These are phyloP conservation scores for Giardia muris DNA, from an alignment of 208 protist species.

Conservation along the genomic window DNA sequence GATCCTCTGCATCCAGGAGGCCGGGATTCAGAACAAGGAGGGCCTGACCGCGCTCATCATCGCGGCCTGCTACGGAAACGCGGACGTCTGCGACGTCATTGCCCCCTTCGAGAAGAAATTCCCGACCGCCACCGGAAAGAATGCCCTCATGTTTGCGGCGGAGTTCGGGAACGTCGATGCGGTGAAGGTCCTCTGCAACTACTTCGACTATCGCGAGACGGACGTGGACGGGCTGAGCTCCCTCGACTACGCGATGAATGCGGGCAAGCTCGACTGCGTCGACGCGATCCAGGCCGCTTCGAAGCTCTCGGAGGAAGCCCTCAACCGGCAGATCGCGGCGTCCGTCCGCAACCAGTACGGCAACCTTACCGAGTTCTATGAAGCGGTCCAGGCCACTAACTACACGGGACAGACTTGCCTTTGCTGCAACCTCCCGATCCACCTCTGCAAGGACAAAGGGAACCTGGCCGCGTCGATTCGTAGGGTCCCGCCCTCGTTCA, in stretches of 20 bases:
- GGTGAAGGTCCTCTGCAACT: not conserved
- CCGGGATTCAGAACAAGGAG: not conserved
- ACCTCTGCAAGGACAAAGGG: not conserved
- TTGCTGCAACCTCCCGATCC: not conserved
- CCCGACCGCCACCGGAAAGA: not conserved
- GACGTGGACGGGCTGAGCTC: not conserved
- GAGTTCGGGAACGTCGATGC: not conserved
- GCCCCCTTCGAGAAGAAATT: not conserved
- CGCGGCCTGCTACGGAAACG: not conserved
- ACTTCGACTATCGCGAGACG: not conserved
- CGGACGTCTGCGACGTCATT: not conserved
- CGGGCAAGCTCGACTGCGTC: not conserved
- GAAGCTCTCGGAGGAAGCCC: not conserved
- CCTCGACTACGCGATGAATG: not conserved
- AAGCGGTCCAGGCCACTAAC: not conserved
- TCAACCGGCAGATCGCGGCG: not conserved
- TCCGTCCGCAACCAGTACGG: not conserved
- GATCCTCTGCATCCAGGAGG: slow-evolving; percentile 6
- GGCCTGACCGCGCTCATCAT: not conserved
- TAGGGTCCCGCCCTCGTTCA: not conserved
- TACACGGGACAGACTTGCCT: not conserved
- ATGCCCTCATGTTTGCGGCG: slow-evolving; percentile 1
- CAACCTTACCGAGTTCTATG: not conserved
- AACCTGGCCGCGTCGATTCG: not conserved
- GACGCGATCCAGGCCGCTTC: not conserved